Evolutionary conservation across 2,329 filamentous ascomycete species (phyloP), one percentile per base, ranked within the genome.

Genomic region (Nannizziopsis arthrosporioides): DNA sequence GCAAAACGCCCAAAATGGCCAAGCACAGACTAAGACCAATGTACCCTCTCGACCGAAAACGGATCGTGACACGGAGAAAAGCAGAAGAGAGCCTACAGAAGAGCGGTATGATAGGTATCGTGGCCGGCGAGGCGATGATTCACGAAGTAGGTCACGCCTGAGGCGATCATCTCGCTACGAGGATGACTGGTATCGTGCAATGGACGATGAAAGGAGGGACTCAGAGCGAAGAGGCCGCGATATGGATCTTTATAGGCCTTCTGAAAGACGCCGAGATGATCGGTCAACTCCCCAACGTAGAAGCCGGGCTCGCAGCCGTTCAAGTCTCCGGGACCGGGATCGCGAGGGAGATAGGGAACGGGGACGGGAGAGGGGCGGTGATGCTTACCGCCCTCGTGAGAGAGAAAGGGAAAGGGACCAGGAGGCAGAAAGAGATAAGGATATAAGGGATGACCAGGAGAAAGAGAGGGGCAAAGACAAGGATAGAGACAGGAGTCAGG

Each of bases 241-340:
- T 39, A 58, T 50, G 51, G 52, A 49, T 51, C 44, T 47, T 15
- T 53, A 51, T 48, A 44, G 57, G 46, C 49, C 49, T 19, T 49
- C 52, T 27, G 50, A 55, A 19, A 47, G 38, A 15, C 44, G 39
- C 14, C 49, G 56, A 27, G 62, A 65, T 35, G 62, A 63, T n/a
- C 60, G 58, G 30, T 57, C 59, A 39, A 51, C 57, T 14, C 57
- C 60, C 47, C 62, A 60, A 38, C 53, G 56, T 50, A 60, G 59
- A 53, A 67, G 63, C 49, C 60, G 50, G 10, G 48, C 38, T 34
- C 42, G 61, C 31, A 68, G 65, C 47, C 56, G 61, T 49, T 66
- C 63, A 17, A 12, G 37, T 11, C 14, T 40, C 10, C 41, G 32
- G 15, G 37, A 47, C 11, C 43, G 35, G 32, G 36, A 32, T 18